Conservation (phyloP, 768 basidiomycete genomes). For the Leccinum olivaceopallidum region DNA sequence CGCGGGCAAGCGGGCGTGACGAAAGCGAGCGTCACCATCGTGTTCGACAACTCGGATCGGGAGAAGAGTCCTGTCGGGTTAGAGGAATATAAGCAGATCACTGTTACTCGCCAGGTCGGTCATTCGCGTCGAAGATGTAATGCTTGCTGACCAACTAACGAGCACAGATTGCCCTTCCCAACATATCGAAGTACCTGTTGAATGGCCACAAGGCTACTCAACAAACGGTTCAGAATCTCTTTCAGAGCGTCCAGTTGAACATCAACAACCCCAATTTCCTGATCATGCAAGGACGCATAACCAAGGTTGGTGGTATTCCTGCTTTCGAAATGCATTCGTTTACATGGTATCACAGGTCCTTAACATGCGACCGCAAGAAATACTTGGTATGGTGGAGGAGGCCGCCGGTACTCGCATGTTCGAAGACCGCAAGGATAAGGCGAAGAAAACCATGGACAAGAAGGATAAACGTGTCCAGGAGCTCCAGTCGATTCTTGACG, state of each 20-base stretch:
- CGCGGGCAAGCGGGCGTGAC: slow-evolving; percentile 96
- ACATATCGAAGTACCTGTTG: slow-evolving; percentile 90
- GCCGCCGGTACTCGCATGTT: slow-evolving; percentile 99
- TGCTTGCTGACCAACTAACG: slow-evolving; percentile 2
- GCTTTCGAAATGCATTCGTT: background rate
- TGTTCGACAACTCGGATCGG: slow-evolving; percentile 96
- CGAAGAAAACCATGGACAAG: slow-evolving; percentile 92
- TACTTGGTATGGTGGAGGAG: slow-evolving; percentile 98
- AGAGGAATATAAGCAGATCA: slow-evolving; percentile 83
- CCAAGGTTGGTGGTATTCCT: slow-evolving; percentile 60
- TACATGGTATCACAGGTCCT: slow-evolving; percentile 51
- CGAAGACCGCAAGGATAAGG: slow-evolving; percentile 97
- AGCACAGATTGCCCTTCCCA: slow-evolving; percentile 87
- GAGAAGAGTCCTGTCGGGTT: slow-evolving; percentile 81
- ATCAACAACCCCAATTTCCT: slow-evolving; percentile 99
- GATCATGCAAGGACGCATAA: slow-evolving; percentile 99
- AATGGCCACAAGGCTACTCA: slow-evolving; percentile 95
- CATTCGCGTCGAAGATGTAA: background rate
- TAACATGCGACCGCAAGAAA: slow-evolving; percentile 98
- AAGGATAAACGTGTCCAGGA: slow-evolving; percentile 96
- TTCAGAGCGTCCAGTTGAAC: slow-evolving; percentile 96
- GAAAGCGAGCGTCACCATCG: slow-evolving; percentile 97
- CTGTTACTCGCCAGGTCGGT: slow-evolving; percentile 91
- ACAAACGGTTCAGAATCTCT: slow-evolving; percentile 82
- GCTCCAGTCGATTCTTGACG: slow-evolving; percentile 71